Percentiles rank a stretch among this genome's conserved stretches.
Conservation (phyloP, 2,329 filamentous ascomycete species). For the Pseudogymnoascus pannorum region DNA sequence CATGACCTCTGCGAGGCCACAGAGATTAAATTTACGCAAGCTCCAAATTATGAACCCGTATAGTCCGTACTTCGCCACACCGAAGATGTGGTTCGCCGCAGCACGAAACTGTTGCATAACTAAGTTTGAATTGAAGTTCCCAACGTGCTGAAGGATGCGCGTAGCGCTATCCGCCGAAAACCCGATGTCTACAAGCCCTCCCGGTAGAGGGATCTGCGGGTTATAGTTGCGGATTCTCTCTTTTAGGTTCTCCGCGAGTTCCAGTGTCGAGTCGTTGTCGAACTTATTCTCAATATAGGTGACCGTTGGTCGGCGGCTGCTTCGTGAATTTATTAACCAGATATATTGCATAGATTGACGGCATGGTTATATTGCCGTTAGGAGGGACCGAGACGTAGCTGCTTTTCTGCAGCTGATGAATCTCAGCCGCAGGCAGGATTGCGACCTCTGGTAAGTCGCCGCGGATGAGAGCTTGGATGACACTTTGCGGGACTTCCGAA, state of each 20-base stretch:
- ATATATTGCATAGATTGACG: not conserved
- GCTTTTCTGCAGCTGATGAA: not conserved
- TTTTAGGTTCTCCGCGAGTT: not conserved
- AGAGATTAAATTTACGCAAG: too few relatives aligned
- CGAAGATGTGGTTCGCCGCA: not conserved
- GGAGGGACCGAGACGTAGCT: not conserved
- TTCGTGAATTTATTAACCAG: not conserved
- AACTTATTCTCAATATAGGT: too few relatives aligned
- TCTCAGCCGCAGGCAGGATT: too few relatives aligned
- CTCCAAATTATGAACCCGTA: not conserved
- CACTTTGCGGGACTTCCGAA: not conserved
- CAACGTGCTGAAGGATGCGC: not conserved
- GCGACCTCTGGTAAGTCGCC: not conserved
- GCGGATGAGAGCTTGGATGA: not conserved
- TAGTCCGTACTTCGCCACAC: not conserved
- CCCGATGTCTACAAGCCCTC: not conserved
- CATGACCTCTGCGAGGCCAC: not conserved
- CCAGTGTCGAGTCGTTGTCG: not conserved
- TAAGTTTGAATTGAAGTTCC: not conserved
- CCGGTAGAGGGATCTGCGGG: not conserved
- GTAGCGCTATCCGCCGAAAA: not conserved
- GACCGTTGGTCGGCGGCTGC: not conserved
- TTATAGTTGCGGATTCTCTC: not conserved
- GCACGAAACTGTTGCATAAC: not conserved
- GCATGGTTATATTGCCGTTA: too few relatives aligned